Evolutionary conservation across 768 basidiomycete species (phyloP).

Genomic region (Nidula microcarpa): DNA sequence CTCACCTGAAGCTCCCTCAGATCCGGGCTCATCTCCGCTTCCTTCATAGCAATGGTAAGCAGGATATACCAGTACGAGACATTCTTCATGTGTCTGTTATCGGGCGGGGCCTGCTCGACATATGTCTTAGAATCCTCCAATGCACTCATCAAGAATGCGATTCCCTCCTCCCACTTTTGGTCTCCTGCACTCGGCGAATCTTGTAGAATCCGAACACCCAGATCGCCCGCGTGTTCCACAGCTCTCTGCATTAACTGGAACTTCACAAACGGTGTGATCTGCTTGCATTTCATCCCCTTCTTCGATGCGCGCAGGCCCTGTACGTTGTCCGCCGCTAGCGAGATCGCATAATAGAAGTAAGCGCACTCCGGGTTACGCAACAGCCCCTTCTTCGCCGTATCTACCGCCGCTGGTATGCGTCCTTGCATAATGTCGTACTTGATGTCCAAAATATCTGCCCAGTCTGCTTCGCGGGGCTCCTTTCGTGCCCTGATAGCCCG

Average conservation of each 20-base stretch:
- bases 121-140: conserved; percentile 58
- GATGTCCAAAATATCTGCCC: conserved; percentile 64
- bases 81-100: conserved; percentile 56
- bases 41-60: conserved; percentile 48
- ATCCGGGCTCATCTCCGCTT: conserved; percentile 44
- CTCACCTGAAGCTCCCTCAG: conserved; percentile 50
- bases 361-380: conserved; percentile 55
- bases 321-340: conserved; percentile 41
- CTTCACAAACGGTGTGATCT: conserved; percentile 51
- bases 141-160: conserved; percentile 58
- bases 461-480: conserved; percentile 39
- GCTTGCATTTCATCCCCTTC: conserved; percentile 59
- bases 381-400: conserved; percentile 41
- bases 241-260: conserved; percentile 60
- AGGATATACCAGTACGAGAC: conserved; percentile 59
- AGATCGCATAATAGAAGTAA: conserved; percentile 64
- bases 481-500: conserved; percentile 45
- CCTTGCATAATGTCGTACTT: conserved; percentile 51
- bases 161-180: conserved; percentile 53
- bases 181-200: conserved; percentile 36
- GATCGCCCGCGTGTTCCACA: conserved; percentile 54
- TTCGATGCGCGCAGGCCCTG: conserved; percentile 60
- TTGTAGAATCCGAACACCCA: conserved; percentile 49
- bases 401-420: conserved; percentile 45
- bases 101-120: conserved; percentile 54